Percentiles rank a stretch among this genome's conserved stretches.
Evolutionary conservation across 2,329 filamentous ascomycete species (phyloP).

Genomic region (Zopfia rhizophila): DNA sequence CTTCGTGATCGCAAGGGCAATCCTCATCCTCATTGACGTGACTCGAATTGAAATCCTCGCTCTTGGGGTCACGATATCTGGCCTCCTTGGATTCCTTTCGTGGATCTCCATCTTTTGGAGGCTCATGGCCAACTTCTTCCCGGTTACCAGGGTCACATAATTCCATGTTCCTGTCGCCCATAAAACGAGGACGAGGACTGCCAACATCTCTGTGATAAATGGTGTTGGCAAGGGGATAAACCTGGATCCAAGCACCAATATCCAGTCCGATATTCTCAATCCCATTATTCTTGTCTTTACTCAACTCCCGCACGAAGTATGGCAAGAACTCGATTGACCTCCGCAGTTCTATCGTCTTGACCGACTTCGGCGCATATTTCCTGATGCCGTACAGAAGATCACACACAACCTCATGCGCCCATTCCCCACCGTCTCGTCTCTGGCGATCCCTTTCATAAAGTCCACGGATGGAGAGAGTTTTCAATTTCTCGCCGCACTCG

Average conservation of each 20-base stretch:
- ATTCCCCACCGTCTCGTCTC: background rate
- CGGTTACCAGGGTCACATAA: conserved; percentile 8
- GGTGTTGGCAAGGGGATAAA: conserved; percentile 20
- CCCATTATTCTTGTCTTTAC: conserved; percentile 3
- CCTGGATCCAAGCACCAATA: conserved; percentile 39
- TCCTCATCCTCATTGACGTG: background rate
- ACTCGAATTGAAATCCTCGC: background rate
- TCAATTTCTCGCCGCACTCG: conserved; percentile 12
- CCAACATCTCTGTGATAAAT: background rate
- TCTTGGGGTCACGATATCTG: background rate
- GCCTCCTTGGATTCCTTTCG: conserved; percentile 13
- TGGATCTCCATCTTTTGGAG: conserved; percentile 10
- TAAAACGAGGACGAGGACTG: no score
- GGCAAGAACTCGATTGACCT: conserved; percentile 26
- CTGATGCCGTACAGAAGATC: conserved; percentile 16
- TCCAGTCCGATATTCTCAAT: conserved; percentile 35
- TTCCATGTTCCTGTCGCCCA: background rate
- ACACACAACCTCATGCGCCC: conserved; percentile 29
- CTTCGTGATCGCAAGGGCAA: background rate
- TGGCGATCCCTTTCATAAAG: conserved; percentile 15
- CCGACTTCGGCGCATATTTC: conserved; percentile 12
- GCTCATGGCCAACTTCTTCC: conserved; percentile 12
- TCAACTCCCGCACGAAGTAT: conserved; percentile 21
- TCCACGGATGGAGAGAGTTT: conserved; percentile 34
- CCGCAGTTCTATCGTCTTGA: conserved; percentile 32